Evolutionary conservation across 495 filamentous ascomycete genomes (phyloP).

Genomic region (Podospora appendiculata): DNA sequence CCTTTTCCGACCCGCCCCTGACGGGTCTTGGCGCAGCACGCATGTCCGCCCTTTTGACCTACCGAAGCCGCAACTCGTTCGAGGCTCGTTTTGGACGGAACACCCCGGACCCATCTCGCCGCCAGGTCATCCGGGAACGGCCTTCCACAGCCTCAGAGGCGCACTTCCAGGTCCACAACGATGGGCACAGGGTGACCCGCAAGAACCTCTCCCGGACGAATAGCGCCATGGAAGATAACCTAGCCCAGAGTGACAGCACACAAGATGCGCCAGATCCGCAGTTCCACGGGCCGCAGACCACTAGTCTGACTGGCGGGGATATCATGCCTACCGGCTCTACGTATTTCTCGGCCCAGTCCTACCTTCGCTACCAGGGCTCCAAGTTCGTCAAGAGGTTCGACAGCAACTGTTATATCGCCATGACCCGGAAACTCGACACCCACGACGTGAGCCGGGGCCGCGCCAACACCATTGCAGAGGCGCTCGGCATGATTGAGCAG

Average conservation of each 20-base stretch:
- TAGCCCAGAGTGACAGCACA: neutral
- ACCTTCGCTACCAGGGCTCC: slow-evolving; percentile 92
- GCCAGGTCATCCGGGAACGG: slow-evolving; percentile 67
- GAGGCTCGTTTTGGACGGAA: slow-evolving; percentile 92
- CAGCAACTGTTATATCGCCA: slow-evolving; percentile 97
- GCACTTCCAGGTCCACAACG: slow-evolving; percentile 92
- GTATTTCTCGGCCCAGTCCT: slow-evolving; percentile 95
- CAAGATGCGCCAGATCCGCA: slow-evolving; percentile 56
- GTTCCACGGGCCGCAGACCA: slow-evolving; percentile 56
- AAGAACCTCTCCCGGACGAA: slow-evolving; percentile 29
- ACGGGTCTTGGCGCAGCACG: slow-evolving; percentile 88
- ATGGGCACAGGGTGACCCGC: slow-evolving; percentile 64
- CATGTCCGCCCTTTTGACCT: slow-evolving; percentile 93
- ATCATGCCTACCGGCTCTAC: slow-evolving; percentile 56
- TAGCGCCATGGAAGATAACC: slow-evolving; percentile 9
- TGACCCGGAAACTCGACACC: slow-evolving; percentile 97
- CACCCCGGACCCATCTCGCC: slow-evolving; percentile 72
- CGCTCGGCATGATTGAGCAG: slow-evolving; percentile 76
- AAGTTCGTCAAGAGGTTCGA: slow-evolving; percentile 98
- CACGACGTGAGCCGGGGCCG: slow-evolving; percentile 84
- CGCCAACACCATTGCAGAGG: slow-evolving; percentile 53
- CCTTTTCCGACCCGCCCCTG: slow-evolving; percentile 71
- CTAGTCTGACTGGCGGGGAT: slow-evolving; percentile 27
- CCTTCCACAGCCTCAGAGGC: slow-evolving; percentile 65
- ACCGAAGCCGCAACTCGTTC: slow-evolving; percentile 93